phyloP scores from a whole-genome alignment of 257 asterid species.

The Lavandula angustifolia region DNA sequence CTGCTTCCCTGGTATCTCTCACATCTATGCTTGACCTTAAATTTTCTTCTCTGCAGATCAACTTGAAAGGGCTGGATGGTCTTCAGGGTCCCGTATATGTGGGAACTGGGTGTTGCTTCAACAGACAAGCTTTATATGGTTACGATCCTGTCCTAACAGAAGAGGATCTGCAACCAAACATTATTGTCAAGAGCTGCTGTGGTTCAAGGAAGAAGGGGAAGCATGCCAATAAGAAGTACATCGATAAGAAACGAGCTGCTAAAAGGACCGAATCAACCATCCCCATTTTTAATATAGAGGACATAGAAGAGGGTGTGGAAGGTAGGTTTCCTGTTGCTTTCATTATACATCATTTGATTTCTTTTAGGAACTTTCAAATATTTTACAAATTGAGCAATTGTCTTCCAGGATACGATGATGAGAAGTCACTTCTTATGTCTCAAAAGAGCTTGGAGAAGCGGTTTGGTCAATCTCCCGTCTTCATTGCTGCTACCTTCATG shows the following conservation, averaged over 20 bases:
- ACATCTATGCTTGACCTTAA: conserved; percentile 13
- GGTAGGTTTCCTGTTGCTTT: conserved; percentile 41
- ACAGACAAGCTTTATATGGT: conserved; percentile 84
- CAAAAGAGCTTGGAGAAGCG: conserved; percentile 94
- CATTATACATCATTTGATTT: neutral
- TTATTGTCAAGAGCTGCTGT: conserved; percentile 74
- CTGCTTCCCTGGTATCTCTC: neutral
- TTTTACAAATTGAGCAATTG: conserved; percentile 8
- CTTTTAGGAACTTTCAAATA: neutral
- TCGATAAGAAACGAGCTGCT: conserved; percentile 67
- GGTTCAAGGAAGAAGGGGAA: conserved; percentile 71
- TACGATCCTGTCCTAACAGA: conserved; percentile 82
- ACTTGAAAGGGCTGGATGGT: conserved; percentile 91
- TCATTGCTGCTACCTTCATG: conserved; percentile 90
- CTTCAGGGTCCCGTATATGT: conserved; percentile 94
- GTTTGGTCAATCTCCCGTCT: conserved; percentile 93
- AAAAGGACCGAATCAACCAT: conserved; percentile 82
- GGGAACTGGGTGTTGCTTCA: conserved; percentile 95
- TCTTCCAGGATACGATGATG: conserved; percentile 57
- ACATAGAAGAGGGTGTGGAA: conserved; percentile 87
- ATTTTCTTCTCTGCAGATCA: conserved; percentile 51
- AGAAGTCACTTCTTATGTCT: conserved; percentile 87
- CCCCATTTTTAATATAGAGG: conserved; percentile 80
- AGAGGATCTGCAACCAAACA: conserved; percentile 79
- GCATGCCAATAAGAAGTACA: conserved; percentile 62